Conservation (phyloP, 73 alveolate species). For the Uronychia setigera region DNA sequence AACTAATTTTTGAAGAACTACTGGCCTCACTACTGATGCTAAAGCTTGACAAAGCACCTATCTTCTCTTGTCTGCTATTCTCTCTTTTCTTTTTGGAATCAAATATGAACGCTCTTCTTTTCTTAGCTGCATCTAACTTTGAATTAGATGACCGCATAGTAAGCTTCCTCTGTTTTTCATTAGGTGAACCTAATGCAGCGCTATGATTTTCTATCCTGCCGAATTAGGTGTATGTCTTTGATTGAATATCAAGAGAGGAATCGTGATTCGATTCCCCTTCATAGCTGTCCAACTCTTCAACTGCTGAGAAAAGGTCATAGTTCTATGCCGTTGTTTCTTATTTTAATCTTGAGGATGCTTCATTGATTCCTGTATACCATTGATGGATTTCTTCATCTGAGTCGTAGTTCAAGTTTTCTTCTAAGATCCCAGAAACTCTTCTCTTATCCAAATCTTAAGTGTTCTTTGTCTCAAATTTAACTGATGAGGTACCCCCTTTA, state of each 20-base stretch:
- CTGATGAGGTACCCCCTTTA: not conserved
- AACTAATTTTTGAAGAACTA: not conserved
- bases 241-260: not conserved
- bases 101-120: not conserved
- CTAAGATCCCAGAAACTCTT: no score
- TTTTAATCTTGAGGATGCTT: no score
- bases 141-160: not conserved
- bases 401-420: no score
- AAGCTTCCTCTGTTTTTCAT: no score
- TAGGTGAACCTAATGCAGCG: no score
- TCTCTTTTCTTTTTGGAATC: not conserved
- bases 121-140: not conserved
- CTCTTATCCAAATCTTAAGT: no score
- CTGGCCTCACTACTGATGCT: not conserved
- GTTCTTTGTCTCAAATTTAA: not conserved
- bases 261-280: not conserved
- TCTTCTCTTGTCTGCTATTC: not conserved
- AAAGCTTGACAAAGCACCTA: not conserved
- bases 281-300: not conserved
- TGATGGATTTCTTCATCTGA: no score
- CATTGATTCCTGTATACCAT: no score
- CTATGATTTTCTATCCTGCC: not conserved
- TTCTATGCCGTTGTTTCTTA: no score
- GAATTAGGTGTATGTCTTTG: not conserved
- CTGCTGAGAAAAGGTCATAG: no score